A percentile compares a stretch with the other conserved stretches of the same genome.
These are phyloP conservation scores for Wickerhamiella slavikovae DNA, from an alignment of 805 yeast species.

Conservation along the genomic window DNA sequence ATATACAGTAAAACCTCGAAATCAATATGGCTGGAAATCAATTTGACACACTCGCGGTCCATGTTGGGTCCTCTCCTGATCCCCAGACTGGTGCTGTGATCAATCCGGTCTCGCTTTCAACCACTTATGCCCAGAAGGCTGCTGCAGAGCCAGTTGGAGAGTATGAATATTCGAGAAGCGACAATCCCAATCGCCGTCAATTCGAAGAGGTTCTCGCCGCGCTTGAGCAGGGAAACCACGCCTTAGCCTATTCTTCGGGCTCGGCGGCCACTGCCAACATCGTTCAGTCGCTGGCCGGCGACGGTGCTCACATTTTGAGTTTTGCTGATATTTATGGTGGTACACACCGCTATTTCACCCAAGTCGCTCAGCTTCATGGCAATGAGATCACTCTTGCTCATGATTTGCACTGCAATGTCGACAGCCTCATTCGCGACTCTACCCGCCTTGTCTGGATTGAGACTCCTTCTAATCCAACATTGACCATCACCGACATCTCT, in stretches of 20 bases:
- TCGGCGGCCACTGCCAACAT: conserved; percentile 66
- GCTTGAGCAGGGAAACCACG: conserved; percentile 49
- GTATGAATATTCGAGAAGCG: conserved; percentile 70
- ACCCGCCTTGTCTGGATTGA: conserved; percentile 75
- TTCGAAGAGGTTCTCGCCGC: conserved; percentile 65
- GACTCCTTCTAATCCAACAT: conserved; percentile 76
- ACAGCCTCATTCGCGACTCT: conserved; percentile 31
- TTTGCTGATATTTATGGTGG: conserved; percentile 85
- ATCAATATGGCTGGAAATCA: too few relatives aligned
- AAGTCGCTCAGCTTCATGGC: conserved; percentile 66
- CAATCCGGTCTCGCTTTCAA: conserved; percentile 62
- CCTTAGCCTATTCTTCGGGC: conserved; percentile 63
- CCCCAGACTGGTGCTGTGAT: conserved; percentile 70
- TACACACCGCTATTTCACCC: conserved; percentile 75
- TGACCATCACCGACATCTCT: conserved; percentile 54
- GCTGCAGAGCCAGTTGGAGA: conserved; percentile 62
- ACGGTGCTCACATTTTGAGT: conserved; percentile 50
- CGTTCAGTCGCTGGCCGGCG: conserved; percentile 45
- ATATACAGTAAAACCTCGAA: too few relatives aligned
- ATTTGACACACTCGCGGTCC: conserved; percentile 70
- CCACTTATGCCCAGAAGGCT: conserved; percentile 64
- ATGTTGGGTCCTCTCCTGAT: conserved; percentile 57
- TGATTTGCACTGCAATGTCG: conserved; percentile 39
- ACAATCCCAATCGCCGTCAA: conserved; percentile 70
- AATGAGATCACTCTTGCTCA: conserved; percentile 47